Evolutionary conservation across 345 rosid species (phyloP).

Genomic region (Salix exigua): DNA sequence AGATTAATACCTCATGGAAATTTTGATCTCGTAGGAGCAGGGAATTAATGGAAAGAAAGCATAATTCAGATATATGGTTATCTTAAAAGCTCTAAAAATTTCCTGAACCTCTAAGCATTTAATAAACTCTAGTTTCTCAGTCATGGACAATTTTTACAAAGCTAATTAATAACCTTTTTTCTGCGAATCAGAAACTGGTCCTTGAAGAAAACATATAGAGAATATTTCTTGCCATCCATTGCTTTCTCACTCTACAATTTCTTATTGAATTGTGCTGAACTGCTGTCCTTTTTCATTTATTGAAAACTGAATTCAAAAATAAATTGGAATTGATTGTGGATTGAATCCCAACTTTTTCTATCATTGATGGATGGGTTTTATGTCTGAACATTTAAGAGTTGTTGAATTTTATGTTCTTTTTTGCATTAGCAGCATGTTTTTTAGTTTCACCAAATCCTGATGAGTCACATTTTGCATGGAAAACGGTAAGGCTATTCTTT

Average conservation of each 20-base stretch:
- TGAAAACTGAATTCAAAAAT: not conserved
- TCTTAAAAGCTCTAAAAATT: not conserved
- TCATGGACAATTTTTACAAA: not conserved
- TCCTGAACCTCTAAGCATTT: not conserved
- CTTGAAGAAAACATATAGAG: not conserved
- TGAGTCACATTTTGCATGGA: not conserved
- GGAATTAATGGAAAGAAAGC: not conserved
- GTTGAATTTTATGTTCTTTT: not conserved
- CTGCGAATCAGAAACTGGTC: not conserved
- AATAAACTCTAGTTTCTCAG: not conserved
- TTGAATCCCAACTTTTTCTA: not conserved
- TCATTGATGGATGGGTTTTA: slow-evolving; percentile 1
- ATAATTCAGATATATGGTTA: not conserved
- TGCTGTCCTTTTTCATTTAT: slow-evolving; percentile 6
- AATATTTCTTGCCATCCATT: not conserved
- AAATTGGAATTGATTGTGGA: not conserved
- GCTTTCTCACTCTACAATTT: not conserved
- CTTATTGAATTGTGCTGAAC: not conserved
- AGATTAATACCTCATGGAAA: not conserved
- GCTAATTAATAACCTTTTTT: not conserved
- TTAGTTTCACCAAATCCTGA: not conserved
- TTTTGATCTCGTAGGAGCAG: not conserved
- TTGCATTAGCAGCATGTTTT: not conserved
- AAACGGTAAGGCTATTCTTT: not conserved
- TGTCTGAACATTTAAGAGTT: not conserved